These are phyloP conservation scores for Excoecaria agallocha DNA, from an alignment of 345 rosid genomes.

Conservation along the genomic window DNA sequence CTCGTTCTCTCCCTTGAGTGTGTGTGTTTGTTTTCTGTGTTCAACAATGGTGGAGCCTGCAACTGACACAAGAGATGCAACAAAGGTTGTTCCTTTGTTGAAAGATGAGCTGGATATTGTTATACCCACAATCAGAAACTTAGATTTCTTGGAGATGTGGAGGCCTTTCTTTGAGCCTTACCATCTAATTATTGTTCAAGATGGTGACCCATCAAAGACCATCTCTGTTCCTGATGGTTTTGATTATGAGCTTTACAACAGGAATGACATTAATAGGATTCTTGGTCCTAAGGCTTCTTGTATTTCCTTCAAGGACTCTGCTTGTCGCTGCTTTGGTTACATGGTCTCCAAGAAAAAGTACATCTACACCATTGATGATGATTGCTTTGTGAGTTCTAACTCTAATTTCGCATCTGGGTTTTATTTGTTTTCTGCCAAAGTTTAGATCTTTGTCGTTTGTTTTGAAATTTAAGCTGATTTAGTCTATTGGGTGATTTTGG, in stretches of 20 bases:
- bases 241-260: conserved; percentile 87
- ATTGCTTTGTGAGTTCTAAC: conserved; percentile 74
- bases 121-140: conserved; percentile 88
- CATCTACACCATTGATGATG: conserved; percentile 93
- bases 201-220: conserved; percentile 86
- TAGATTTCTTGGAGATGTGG: conserved; percentile 98
- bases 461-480: not conserved
- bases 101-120: conserved; percentile 92
- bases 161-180: conserved; percentile 93
- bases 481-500: not conserved
- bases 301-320: conserved; percentile 94
- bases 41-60: conserved; percentile 56
- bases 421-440: not conserved
- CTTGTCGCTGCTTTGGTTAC: conserved; percentile 96
- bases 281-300: conserved; percentile 94
- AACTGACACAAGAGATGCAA: conserved; percentile 34
- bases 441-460: conserved; percentile 16
- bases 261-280: conserved; percentile 82
- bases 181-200: conserved; percentile 93
- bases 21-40: too few relatives aligned
- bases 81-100: conserved; percentile 33
- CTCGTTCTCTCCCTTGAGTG: not conserved
- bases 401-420: conserved; percentile 16
- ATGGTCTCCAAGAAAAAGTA: conserved; percentile 99
- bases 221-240: conserved; percentile 84